These are phyloP conservation scores for Alternaria brassicae DNA, from an alignment of 2,329 filamentous ascomycete species.

Conservation along the genomic window DNA sequence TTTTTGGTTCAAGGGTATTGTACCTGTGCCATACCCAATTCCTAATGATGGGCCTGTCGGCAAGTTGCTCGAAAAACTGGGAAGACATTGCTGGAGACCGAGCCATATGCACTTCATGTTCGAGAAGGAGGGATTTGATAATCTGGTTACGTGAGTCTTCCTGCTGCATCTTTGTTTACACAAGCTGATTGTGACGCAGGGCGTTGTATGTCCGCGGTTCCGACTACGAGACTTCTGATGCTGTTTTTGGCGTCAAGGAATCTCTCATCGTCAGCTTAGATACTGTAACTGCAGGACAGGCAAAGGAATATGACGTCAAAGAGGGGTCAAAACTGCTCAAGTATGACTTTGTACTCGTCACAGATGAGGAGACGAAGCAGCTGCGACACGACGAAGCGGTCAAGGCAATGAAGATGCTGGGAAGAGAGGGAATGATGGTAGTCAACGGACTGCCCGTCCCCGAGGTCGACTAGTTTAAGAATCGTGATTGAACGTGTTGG, in stretches of 20 bases:
- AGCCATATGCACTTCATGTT: constrained; percentile 69
- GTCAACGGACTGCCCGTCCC: constrained; percentile 79
- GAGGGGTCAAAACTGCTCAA: constrained; percentile 69
- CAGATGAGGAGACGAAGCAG: constrained; percentile 70
- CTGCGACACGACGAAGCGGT: constrained; percentile 71
- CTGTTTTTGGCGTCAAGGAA: constrained; percentile 86
- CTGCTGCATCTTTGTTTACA: not conserved
- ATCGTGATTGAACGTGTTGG: not conserved
- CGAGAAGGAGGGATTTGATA: constrained; percentile 63
- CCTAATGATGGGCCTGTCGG: constrained; percentile 79
- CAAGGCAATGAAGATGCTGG: constrained; percentile 71
- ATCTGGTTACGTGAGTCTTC: constrained; percentile 76
- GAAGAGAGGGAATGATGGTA: constrained; percentile 70
- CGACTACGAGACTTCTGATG: constrained; percentile 82
- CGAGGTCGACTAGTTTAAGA: constrained; percentile 61
- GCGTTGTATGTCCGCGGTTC: constrained; percentile 80
- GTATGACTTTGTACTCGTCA: constrained; percentile 81
- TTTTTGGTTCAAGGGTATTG: constrained; percentile 87
- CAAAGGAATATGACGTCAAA: constrained; percentile 62
- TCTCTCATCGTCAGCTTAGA: constrained; percentile 62
- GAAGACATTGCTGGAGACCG: constrained; percentile 47
- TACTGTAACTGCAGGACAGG: constrained; percentile 36
- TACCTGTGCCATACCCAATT: constrained; percentile 85
- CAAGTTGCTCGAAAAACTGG: constrained; percentile 37
- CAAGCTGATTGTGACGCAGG: constrained; percentile 50